Base-by-base conservation (phyloP, 2,329 filamentous ascomycete species). In the Nectriaceae sp. region DNA sequence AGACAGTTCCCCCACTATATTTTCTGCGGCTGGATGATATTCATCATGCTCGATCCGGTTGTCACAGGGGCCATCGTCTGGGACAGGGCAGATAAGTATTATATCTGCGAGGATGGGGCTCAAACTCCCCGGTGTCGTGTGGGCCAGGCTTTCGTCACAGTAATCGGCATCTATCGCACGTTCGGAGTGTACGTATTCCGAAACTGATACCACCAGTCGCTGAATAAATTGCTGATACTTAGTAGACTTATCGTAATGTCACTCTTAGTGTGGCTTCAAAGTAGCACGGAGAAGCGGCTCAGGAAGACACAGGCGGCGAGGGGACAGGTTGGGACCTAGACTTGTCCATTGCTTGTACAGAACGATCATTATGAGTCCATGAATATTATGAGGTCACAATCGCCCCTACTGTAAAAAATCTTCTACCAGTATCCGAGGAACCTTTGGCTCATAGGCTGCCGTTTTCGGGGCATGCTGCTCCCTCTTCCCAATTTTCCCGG, bases 401-500 rank as follows among this genome's bases (percentile, higher is more conserved):
- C n/a, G n/a, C n/a, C n/a, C n/a, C n/a, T n/a, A n/a, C n/a, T n/a
- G n/a, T n/a, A n/a, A n/a, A n/a, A n/a, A 29, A 13, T 29, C 24
- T 6, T 29, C 24, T 6, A 13, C 24, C 24, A 29, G 24, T 6
- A 29, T 29, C 6, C 24, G 13, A 29, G 24, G 24, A 29, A 13
- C 6, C 13, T 6, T 6, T 29, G 6, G 24, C 24, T 29, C 24
- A n/a, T 29, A 13, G 24, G 24, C 13, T 6, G 6, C 24, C 6
- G 24, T 29, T 6, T 6, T 29, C 6, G 6, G 24, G 24, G 24
- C 24, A 29, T 13, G 24, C 6, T 29, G 24, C 13, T 6, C 24
- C 24, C 43, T 49, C 38, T 31, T 52, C 49, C 43, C 50, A 35
- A 13, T 21, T 46, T 11, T 50, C 52, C 13, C 44, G 46, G 31